phyloP scores from a whole-genome alignment of 345 rosid species.

The Eucalyptus tenuipes region DNA sequence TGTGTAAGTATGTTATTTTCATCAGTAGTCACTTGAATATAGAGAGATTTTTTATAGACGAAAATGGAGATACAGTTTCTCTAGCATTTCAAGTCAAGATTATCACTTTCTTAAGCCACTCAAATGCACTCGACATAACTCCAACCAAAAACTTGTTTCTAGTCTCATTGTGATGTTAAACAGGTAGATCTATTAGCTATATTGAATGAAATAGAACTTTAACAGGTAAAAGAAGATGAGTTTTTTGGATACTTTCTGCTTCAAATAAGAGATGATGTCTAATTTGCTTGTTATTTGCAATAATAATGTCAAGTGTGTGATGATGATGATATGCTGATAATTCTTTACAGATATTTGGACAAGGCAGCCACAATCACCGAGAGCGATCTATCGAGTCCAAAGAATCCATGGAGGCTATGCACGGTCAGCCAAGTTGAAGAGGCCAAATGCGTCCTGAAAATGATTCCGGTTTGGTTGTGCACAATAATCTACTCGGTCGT shows the following conservation, averaged over 20 bases:
- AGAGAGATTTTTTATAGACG: neutral
- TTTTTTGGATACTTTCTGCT: neutral
- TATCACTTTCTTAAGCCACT: neutral
- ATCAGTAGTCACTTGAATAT: neutral
- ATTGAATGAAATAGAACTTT: neutral
- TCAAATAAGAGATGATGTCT: neutral
- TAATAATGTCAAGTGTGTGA: neutral
- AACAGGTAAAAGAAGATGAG: neutral
- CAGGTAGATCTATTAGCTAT: neutral
- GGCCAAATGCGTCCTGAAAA: conserved; percentile 32
- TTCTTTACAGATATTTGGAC: conserved; percentile 22
- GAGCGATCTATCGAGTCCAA: neutral
- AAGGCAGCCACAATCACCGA: conserved; percentile 30
- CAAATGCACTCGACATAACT: neutral
- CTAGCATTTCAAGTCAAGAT: neutral
- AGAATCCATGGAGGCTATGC: conserved; percentile 29
- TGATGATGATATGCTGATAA: neutral
- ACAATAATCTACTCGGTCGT: conserved; percentile 39
- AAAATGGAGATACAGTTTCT: neutral
- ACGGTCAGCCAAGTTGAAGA: conserved; percentile 45
- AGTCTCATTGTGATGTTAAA: neutral
- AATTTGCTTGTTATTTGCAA: neutral
- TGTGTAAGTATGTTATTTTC: conserved; percentile 2
- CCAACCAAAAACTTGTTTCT: neutral
- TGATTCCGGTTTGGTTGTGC: conserved; percentile 41